A percentile compares a stretch with the other conserved stretches of the same genome.
phyloP scores from a whole-genome alignment of 78 protist species.

The Chrysochromulina parva region DNA sequence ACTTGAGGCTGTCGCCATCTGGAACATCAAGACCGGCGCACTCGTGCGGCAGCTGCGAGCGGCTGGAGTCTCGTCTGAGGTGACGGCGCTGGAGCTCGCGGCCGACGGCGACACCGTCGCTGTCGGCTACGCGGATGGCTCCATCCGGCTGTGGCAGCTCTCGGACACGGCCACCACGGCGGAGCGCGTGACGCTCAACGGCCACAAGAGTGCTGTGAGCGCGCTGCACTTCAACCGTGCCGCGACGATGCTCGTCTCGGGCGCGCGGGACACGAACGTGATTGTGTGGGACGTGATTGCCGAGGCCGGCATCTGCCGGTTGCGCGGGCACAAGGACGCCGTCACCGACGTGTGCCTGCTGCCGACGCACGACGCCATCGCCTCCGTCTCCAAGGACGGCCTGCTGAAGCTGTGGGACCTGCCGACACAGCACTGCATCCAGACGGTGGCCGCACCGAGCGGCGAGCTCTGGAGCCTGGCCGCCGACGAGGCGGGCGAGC shows the following conservation, averaged over 20 bases:
- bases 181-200: conserved; percentile 48
- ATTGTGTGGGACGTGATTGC: conserved; percentile 90
- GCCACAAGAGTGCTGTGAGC: conserved; percentile 72
- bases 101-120: neutral
- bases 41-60: neutral
- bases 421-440: conserved; percentile 79
- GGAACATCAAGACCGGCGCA: conserved; percentile 42
- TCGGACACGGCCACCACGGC: neutral
- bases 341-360: conserved; percentile 53
- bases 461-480: conserved; percentile 73
- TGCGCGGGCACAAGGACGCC: conserved; percentile 79
- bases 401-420: conserved; percentile 87
- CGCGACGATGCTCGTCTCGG: conserved; percentile 74
- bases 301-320: conserved; percentile 76
- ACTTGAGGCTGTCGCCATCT: conserved; percentile 44
- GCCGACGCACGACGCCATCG: neutral
- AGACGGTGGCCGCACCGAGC: conserved; percentile 80
- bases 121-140: conserved; percentile 59
- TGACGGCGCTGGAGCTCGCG: neutral
- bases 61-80: neutral
- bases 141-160: conserved; percentile 72
- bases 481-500: neutral
- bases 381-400: conserved; percentile 72
- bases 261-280: conserved; percentile 79
- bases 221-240: conserved; percentile 55